These are phyloP conservation scores for Anthostomella pinea DNA, from an alignment of 2,329 filamentous ascomycete genomes.

Conservation along the genomic window DNA sequence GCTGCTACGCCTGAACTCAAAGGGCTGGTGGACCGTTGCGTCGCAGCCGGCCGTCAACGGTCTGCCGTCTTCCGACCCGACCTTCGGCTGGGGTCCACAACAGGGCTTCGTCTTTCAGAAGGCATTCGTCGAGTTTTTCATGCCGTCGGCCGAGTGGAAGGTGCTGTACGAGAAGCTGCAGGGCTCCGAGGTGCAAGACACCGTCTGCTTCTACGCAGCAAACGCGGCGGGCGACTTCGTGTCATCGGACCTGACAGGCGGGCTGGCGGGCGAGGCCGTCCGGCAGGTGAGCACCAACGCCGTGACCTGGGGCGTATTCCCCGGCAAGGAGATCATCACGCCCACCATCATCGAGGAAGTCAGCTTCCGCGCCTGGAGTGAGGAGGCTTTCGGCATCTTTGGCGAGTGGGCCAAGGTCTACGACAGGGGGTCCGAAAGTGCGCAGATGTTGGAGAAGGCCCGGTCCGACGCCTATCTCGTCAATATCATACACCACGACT, in stretches of 20 bases:
- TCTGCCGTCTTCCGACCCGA: conserved; percentile 67
- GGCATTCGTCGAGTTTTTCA: conserved; percentile 95
- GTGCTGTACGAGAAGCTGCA: conserved; percentile 61
- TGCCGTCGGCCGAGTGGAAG: conserved; percentile 70
- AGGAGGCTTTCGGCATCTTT: conserved; percentile 96
- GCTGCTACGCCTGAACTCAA: conserved; percentile 71
- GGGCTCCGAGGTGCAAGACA: conserved; percentile 56
- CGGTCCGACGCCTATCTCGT: conserved; percentile 80
- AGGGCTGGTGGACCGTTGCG: conserved; percentile 94
- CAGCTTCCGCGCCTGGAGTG: conserved; percentile 88
- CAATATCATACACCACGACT: conserved; percentile 84
- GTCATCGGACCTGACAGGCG: conserved; percentile 57
- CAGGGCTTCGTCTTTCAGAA: conserved; percentile 98
- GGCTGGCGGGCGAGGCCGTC: conserved; percentile 28
- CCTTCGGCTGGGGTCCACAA: conserved; percentile 90
- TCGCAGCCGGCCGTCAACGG: conserved; percentile 94
- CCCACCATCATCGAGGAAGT: conserved; percentile 96
- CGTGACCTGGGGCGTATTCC: conserved; percentile 95
- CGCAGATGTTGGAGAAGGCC: conserved; percentile 65
- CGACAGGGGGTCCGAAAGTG: conserved; percentile 67
- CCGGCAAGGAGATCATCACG: conserved; percentile 91
- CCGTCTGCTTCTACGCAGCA: conserved; percentile 83
- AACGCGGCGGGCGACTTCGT: conserved; percentile 77
- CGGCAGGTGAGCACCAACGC: conserved; percentile 70
- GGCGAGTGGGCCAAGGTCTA: conserved; percentile 90